Evolutionary conservation across 352 stramenopile genomes (phyloP).

Genomic region (Pythium utonaiense): DNA sequence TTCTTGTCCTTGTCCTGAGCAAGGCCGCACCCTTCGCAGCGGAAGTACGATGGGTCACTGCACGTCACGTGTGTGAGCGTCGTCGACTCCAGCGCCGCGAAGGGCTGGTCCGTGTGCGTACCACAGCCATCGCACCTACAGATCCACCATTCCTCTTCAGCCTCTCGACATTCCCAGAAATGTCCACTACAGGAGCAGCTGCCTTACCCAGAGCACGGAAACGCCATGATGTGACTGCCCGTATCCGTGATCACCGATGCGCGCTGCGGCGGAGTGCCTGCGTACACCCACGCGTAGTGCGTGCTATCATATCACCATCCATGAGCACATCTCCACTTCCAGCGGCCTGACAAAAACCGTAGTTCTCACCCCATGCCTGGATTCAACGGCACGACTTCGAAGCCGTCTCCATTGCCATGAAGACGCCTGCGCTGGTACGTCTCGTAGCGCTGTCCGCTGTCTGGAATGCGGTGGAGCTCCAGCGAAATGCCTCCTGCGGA

Average conservation of each 20-base stretch:
- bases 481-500: slow-evolving; percentile 11
- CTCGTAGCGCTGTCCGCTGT: slow-evolving; percentile 26
- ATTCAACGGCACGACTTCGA: slow-evolving; percentile 63
- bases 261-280: slow-evolving; percentile 70
- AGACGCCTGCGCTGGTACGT: slow-evolving; percentile 43
- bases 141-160: neutral
- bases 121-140: slow-evolving; percentile 59
- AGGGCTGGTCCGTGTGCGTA: slow-evolving; percentile 70
- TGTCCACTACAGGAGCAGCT: slow-evolving; percentile 1
- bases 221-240: slow-evolving; percentile 71
- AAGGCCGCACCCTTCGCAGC: slow-evolving; percentile 46
- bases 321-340: neutral
- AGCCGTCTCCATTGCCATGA: slow-evolving; percentile 29
- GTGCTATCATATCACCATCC: slow-evolving; percentile 36
- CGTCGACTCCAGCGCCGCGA: slow-evolving; percentile 53
- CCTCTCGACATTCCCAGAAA: too few relatives aligned
- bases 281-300: slow-evolving; percentile 85
- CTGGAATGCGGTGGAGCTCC: slow-evolving; percentile 18
- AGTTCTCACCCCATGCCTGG: slow-evolving; percentile 57
- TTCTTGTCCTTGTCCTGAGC: slow-evolving; percentile 26
- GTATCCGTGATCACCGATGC: slow-evolving; percentile 84
- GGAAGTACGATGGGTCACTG: slow-evolving; percentile 41
- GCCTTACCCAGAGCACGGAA: slow-evolving; percentile 68
- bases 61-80: slow-evolving; percentile 74
- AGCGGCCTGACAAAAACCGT: too few relatives aligned